Evolutionary conservation across 139 green algal species (phyloP).

Genomic region (Chlamydomonas asymmetrica): DNA sequence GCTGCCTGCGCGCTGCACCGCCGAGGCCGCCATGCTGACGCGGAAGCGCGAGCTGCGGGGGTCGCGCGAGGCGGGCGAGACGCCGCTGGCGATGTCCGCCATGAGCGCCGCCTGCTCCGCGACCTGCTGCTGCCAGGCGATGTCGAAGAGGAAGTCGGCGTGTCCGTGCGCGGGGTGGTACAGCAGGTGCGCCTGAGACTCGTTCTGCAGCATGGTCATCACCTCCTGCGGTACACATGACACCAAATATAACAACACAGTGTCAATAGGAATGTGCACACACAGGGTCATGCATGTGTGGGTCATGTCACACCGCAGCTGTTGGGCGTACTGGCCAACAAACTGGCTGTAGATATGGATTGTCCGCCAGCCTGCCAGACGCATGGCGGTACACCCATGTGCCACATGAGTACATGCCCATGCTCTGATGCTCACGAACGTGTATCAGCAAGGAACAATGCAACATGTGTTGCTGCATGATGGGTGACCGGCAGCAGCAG

Average conservation of each 20-base stretch:
- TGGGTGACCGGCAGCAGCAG: no score
- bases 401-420: no score
- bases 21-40: no score
- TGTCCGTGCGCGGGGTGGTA: conserved; percentile 30
- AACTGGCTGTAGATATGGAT: not conserved
- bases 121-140: conserved; percentile 33
- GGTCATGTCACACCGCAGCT: not conserved
- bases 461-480: no score
- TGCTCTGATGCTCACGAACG: no score
- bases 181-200: conserved; percentile 23
- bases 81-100: not conserved
- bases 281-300: not conserved
- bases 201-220: conserved; percentile 26
- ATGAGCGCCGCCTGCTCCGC: conserved; percentile 31
- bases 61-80: no score
- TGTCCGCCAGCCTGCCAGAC: no score
- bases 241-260: not conserved
- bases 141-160: conserved; percentile 44
- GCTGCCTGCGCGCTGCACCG: no score
- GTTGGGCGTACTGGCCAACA: not conserved
- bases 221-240: conserved; percentile 6
- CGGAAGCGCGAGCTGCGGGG: no score
- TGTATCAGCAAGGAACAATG: no score
- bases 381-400: no score
- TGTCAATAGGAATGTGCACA: not conserved